Evolutionary conservation across 257 asterid genomes (phyloP), one percentile per base, ranked within the genome.

Genomic region (Fraxinus pennsylvanica): DNA sequence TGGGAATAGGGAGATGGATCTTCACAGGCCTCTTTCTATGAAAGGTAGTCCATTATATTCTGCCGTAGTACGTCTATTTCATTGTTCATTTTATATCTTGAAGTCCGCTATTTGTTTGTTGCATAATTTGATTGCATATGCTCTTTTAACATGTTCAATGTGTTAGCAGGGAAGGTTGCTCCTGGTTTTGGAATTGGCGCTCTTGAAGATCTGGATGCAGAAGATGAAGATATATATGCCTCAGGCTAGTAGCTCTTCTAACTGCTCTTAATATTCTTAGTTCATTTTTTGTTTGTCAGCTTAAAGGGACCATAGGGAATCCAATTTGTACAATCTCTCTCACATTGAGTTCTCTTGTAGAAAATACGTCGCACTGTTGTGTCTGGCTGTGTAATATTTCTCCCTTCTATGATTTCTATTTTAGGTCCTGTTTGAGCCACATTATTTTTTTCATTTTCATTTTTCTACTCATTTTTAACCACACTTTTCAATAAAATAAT

Each of bases 131-230:
- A 54, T 54, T 41, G 39, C 68, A 17, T 70, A 36, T 33, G 70
- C 47, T 27, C 27, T 72, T 82, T 83, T 83, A 82, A 83, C 75
- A 65, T 73, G 69, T 76, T 43, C 33, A 78, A 71, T 82, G 65
- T 69, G 71, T 77, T 86, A 78, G 82, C 96, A 88, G 96, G 91
- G 82, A 95, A 90, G 88, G 73, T 82, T 59, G 97, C 91, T 80
- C 97, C 99, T 77, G 99, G 99, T 85, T 95, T 95, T 84, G 97
- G 99, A 66, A 88, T 92, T 59, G 99, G 99, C 65, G 99, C 97
- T 74, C 98, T 95, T 68, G 99, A 95, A 88, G 98, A 95, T 61
- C 85, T 93, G 73, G 99, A 91, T 85, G 92, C 83, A 73, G 99
- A 95, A 87, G 99, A 95, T 86, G 98, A 89, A 86, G 99, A 95